Evolutionary conservation across 176 grass and related monocot species (phyloP), one percentile per base, ranked within the genome.

Genomic region (Echinochloa phyllopogon): DNA sequence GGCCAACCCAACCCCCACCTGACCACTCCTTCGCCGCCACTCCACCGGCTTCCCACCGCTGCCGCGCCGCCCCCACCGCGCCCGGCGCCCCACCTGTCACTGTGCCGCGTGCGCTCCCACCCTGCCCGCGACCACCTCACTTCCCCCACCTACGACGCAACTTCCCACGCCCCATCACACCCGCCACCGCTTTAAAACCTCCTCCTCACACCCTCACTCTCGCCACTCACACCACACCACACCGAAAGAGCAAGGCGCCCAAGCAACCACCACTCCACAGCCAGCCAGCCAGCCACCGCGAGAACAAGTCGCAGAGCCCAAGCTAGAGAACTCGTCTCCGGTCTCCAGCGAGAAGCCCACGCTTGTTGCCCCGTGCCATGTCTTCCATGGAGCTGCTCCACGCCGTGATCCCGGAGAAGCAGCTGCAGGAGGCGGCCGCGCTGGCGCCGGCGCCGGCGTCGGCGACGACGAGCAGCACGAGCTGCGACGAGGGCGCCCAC

Each of bases 71-170:
- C 81, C 68, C 80, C 70, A 82, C 86, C 29, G 17, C 3, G 1
- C 0, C 6, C 38, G 0, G 45, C 37, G 17, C 65, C 85, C 88
- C 62, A 83, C 80, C 56, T 58, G 90, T 84, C 87, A 88, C 76
- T 11, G 17, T 40, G 17, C 74, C 55, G 62, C 87, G 87, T 75
- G 82, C 76, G 75, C 75, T 49, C 74, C 67, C 87, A 67, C 50
- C 50, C 44, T 61, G 77, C 83, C 44, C 69, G 77, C 83, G 52
- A 53, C 83, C 78, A 82, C 83, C 77, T 63, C 78, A 27, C 65
- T 80, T 76, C 64, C 81, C 89, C 76, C 86, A 81, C 80, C 87
- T 92, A 72, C 90, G 88, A 62, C 72, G 82, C 92, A 88, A 77
- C 87, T 92, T 88, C 87, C 58, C 86, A 65, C 72, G 75, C 79